Percentiles rank a stretch among this genome's conserved stretches.
These are phyloP conservation scores for Capsicum chinense DNA, from an alignment of 257 asterid genomes.

Conservation along the genomic window DNA sequence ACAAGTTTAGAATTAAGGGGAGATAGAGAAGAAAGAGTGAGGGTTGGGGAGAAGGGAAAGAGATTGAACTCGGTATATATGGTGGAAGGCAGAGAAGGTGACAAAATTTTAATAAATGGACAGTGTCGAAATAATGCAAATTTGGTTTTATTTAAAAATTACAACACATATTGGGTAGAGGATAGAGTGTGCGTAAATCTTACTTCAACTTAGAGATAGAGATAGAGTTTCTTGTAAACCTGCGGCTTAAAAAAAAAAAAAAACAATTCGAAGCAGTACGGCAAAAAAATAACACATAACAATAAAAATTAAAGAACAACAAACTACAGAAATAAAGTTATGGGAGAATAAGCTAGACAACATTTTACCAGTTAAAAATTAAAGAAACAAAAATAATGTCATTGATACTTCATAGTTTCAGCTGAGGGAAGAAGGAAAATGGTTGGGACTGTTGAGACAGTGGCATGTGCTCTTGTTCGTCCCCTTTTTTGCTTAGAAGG, in stretches of 20 bases:
- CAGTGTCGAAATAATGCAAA: constrained; percentile 52
- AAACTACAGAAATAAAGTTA: too few relatives aligned
- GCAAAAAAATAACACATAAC: too few relatives aligned
- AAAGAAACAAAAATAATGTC: neutral
- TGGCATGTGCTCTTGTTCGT: constrained; percentile 85
- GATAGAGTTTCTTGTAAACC: too few relatives aligned
- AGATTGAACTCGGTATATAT: constrained; percentile 59
- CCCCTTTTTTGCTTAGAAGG: constrained; percentile 45
- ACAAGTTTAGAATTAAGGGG: constrained; percentile 32
- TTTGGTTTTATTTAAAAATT: neutral
- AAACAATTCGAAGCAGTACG: too few relatives aligned
- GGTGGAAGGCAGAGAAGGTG: constrained; percentile 54
- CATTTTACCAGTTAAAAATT: neutral
- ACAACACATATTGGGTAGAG: too few relatives aligned
- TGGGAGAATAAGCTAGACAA: too few relatives aligned
- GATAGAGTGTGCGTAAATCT: too few relatives aligned
- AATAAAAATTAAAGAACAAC: too few relatives aligned
- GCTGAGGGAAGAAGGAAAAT: neutral
- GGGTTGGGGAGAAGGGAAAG: constrained; percentile 36
- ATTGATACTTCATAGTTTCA: neutral
- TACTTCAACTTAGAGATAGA: too few relatives aligned
- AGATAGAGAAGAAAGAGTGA: constrained; percentile 17
- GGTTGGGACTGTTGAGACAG: constrained; percentile 42
- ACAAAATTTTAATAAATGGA: constrained; percentile 44
- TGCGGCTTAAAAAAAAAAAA: too few relatives aligned